phyloP scores from a whole-genome alignment of 257 asterid genomes.

The Solanum ossicruentum region DNA sequence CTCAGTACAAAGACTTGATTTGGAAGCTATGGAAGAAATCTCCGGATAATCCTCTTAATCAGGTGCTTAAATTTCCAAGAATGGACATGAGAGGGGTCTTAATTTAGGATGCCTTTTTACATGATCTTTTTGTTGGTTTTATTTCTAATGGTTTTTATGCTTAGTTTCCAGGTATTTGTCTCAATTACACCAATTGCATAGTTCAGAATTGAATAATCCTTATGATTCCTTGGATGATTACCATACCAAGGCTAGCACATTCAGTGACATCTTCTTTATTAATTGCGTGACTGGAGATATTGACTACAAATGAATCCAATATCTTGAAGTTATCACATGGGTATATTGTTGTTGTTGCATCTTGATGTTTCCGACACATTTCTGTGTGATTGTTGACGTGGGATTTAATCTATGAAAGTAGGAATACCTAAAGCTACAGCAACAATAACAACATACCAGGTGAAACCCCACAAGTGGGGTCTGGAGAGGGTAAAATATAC shows the following conservation, averaged over 20 bases:
- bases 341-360: background rate
- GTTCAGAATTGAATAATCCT: background rate
- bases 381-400: background rate
- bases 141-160: background rate
- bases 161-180: background rate
- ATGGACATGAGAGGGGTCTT: background rate
- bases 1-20: constrained; percentile 60
- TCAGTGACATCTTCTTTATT: background rate
- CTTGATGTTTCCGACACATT: background rate
- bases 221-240: background rate
- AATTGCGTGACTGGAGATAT: background rate
- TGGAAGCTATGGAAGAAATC: constrained; percentile 98
- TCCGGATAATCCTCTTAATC: constrained; percentile 87
- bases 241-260: background rate
- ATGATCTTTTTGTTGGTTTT: background rate
- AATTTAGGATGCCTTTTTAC: background rate
- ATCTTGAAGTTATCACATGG: background rate
- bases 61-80: constrained; percentile 23
- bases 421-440: background rate
- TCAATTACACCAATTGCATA: background rate
- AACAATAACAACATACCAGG: too few relatives aligned
- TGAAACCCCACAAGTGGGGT: too few relatives aligned
- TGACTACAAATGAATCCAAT: background rate
- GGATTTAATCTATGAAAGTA: background rate
- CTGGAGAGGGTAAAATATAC: too few relatives aligned